Base-by-base conservation (phyloP, 164 flowering plant species). In the Magnolia kwangsiensis region DNA sequence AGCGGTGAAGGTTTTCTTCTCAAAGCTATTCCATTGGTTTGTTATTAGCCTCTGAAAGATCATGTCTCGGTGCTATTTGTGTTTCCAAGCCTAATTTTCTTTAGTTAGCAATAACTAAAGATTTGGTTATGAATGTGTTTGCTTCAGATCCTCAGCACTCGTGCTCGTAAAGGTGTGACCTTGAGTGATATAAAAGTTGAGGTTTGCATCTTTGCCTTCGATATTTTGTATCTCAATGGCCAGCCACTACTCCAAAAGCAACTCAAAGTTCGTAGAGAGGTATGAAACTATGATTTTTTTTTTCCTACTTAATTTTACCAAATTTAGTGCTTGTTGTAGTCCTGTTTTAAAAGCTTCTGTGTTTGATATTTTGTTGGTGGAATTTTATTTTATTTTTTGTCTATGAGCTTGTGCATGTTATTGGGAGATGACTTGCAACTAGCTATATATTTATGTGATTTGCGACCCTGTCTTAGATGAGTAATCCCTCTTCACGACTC, bases 131-230 rank as follows among this genome's bases (percentile, higher is more conserved):
- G n/a, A 45, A 21, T 45, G 3, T 23, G 8, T 72, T 79, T 71
- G 49, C 81, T 77, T 77, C 93, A 96, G 98, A 79, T 86, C 59
- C 95, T 96, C 61, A 94, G 87, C 72, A 91, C 92, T 13, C 91
- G 97, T 76, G 94, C 98, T 78, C 91, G 96, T 31, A 96, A 94
- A 85, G 94, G 90, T 87, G 99, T 93, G 76, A 80, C 68, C 7
- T 37, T 90, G 80, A 86, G 86, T 82, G 97, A 94, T 20, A 94
- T 96, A 79, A 92, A 87, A 84, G 90, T 96, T 78, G 83, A 87
- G 49, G 99, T 96, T 55, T 94, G 98, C 88, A 86, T 94, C 75
- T 96, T 73, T 85, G 96, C 98, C 72, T 94, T 94, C 80, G 98
- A 96, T 85, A 85, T 96, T 23, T 79, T 96, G 82, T 93, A 90